These are phyloP conservation scores for Colletotrichum spaethianum DNA, from an alignment of 2,329 filamentous ascomycete genomes.

Conservation along the genomic window DNA sequence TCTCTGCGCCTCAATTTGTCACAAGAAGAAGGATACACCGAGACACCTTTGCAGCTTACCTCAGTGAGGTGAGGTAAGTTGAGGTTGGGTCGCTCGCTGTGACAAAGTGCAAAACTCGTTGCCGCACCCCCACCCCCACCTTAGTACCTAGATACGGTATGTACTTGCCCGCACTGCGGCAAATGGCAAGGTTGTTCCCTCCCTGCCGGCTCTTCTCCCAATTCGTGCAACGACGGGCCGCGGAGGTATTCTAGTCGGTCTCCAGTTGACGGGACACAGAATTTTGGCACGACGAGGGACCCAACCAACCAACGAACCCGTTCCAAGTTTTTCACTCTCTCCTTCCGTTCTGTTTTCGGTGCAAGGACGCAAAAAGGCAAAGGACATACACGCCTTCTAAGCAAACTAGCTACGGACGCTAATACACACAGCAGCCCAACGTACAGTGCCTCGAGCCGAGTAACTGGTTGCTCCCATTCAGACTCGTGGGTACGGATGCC, in stretches of 20 bases:
- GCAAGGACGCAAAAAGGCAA: background rate
- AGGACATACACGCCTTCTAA: background rate
- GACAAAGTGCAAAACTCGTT: background rate
- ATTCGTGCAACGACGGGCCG: conserved; percentile 37
- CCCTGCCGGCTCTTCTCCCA: conserved; percentile 19
- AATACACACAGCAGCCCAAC: background rate
- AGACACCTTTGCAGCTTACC: background rate
- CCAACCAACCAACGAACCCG: background rate
- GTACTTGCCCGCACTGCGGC: conserved; percentile 1
- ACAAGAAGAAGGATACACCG: background rate
- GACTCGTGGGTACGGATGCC: background rate
- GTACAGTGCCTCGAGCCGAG: background rate
- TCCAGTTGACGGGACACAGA: background rate
- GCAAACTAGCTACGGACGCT: background rate
- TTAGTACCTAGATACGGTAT: too few species aligned
- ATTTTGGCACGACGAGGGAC: background rate
- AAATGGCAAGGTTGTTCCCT: conserved; percentile 19
- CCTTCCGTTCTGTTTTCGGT: background rate
- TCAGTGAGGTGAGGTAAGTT: background rate
- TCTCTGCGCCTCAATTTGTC: background rate
- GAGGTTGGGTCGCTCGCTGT: background rate
- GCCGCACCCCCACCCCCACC: conserved; percentile 11
- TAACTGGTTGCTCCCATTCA: background rate
- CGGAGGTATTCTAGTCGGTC: conserved; percentile 29
- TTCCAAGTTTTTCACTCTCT: background rate